A percentile compares a stretch with the other conserved stretches of the same genome.
Conservation (phyloP, 164 flowering plant species). For the Liriodendron chinense region DNA sequence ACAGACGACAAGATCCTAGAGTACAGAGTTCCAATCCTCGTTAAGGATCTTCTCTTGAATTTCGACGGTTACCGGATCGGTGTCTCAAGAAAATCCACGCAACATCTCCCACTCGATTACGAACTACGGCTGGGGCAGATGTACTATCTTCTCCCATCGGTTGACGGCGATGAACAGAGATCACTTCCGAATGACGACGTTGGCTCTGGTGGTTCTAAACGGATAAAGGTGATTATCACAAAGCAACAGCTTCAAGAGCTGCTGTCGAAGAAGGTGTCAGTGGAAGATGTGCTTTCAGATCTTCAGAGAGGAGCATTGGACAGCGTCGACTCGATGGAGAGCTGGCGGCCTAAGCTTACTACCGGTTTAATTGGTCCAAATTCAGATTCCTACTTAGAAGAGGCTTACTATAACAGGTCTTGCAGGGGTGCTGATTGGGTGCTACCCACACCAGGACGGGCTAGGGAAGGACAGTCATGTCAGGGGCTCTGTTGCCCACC, state of each 20-base stretch:
- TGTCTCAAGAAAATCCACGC: constrained; percentile 12
- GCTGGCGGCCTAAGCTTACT: constrained; percentile 43
- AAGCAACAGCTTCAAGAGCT: constrained; percentile 44
- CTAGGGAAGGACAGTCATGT: too few species aligned
- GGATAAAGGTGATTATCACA: constrained; percentile 45
- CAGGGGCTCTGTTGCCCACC: too few species aligned
- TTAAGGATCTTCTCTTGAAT: constrained; percentile 27
- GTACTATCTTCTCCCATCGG: constrained; percentile 23
- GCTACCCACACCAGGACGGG: too few species aligned
- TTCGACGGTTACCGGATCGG: constrained; percentile 14
- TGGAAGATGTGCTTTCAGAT: constrained; percentile 23
- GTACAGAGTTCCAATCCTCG: constrained; percentile 22
- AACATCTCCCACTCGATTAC: constrained; percentile 23
- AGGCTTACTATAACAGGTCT: too few species aligned
- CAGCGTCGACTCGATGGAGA: constrained; percentile 9
- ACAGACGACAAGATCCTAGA: constrained; percentile 29
- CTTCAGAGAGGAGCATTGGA: constrained; percentile 6
- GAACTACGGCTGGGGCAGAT: constrained; percentile 29
- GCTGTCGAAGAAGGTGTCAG: constrained; percentile 29
- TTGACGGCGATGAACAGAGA: not conserved
- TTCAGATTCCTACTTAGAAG: too few species aligned
- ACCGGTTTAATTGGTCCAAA: too few species aligned
- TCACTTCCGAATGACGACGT: not conserved
- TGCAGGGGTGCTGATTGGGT: too few species aligned
- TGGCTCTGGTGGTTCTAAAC: constrained; percentile 14